These are phyloP conservation scores for Oldenlandia corymbosa DNA, from an alignment of 257 asterid species.

Conservation along the genomic window DNA sequence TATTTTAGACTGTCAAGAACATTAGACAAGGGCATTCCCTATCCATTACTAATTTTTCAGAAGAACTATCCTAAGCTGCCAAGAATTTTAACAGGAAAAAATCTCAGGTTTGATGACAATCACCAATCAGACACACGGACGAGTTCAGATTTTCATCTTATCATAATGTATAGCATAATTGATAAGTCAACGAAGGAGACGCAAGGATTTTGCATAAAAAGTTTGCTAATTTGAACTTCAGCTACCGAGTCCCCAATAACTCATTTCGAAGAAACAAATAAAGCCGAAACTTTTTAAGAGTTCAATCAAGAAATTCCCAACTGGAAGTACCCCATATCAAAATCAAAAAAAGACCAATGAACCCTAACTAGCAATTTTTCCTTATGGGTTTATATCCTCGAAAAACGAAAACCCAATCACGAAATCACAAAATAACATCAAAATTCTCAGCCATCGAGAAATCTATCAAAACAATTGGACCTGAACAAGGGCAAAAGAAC, in stretches of 20 bases:
- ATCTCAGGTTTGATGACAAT: no score
- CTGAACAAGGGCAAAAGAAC: background rate
- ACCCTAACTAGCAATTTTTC: constrained; percentile 7
- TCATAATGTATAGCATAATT: background rate
- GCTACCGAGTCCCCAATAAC: background rate
- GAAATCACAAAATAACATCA: background rate
- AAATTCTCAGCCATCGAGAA: background rate
- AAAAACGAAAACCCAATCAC: background rate
- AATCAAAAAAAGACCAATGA: background rate
- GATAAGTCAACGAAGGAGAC: background rate
- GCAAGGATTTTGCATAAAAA: background rate
- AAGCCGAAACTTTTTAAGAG: background rate
- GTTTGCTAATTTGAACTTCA: background rate
- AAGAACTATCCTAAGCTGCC: no score
- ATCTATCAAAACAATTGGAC: background rate
- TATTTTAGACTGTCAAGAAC: no score
- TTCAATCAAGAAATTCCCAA: background rate
- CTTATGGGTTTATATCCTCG: background rate
- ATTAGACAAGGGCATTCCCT: no score
- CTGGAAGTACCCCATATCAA: background rate
- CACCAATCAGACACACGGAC: background rate
- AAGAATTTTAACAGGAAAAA: no score
- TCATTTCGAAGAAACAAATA: background rate
- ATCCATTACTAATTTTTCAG: no score
- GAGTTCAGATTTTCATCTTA: no score